phyloP scores from a whole-genome alignment of 441 rosid genomes.

The Omphalea diandra region DNA sequence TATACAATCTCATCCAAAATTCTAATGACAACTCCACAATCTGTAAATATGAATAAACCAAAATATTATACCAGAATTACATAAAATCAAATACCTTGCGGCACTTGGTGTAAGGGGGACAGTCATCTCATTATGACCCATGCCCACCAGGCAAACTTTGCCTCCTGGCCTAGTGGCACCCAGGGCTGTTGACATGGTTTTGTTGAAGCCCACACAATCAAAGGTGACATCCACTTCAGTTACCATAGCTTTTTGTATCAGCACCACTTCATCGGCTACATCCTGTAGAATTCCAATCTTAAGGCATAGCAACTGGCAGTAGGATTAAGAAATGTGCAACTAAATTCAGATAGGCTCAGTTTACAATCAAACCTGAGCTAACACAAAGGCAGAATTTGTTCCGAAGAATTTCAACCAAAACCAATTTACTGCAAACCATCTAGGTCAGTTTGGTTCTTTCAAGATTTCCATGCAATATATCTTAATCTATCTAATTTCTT shows the following conservation, averaged over 20 bases:
- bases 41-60: not conserved
- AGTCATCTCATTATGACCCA: constrained; percentile 85
- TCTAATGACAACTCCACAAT: no score
- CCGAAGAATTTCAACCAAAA: not conserved
- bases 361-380: not conserved
- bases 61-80: not conserved
- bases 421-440: not conserved
- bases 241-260: constrained; percentile 59
- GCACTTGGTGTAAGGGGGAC: constrained; percentile 86
- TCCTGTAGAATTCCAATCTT: constrained; percentile 45
- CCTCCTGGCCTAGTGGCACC: constrained; percentile 68
- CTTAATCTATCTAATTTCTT: not conserved
- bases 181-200: constrained; percentile 88
- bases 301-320: not conserved
- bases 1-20: no score
- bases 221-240: constrained; percentile 63
- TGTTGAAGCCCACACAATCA: constrained; percentile 81
- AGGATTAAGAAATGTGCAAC: not conserved
- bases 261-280: constrained; percentile 49
- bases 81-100: constrained; percentile 55
- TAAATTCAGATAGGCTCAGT: not conserved
- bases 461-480: not conserved
- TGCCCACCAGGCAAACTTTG: constrained; percentile 92
- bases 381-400: not conserved
- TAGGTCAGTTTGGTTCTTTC: not conserved